Conservation (phyloP, 1,284 basidiomycete species). For the Tremellales sp. region DNA sequence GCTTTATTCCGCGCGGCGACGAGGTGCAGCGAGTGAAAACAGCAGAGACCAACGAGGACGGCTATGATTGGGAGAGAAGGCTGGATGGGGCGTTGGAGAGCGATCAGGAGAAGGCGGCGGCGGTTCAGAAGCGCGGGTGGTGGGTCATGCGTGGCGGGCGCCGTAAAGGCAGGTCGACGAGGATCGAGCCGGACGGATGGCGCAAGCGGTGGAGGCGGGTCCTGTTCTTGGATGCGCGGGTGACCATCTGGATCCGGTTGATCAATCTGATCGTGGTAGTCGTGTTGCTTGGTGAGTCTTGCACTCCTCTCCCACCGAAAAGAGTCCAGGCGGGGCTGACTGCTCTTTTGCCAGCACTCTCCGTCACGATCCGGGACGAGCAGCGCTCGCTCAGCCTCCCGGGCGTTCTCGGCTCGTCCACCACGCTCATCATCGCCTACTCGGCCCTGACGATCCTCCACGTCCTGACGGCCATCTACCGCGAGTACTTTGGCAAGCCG, state of each 20-base stretch:
- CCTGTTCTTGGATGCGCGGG: conserved; percentile 50
- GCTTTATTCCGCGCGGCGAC: conserved; percentile 35
- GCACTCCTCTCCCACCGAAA: neutral
- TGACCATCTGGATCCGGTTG: conserved; percentile 53
- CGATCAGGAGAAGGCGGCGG: too few species aligned
- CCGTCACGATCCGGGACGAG: conserved; percentile 47
- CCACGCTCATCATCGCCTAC: conserved; percentile 53
- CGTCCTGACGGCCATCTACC: conserved; percentile 49
- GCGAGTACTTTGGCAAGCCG: conserved; percentile 56
- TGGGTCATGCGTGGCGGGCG: too few species aligned
- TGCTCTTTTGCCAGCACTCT: conserved; percentile 31
- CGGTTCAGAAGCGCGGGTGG: too few species aligned
- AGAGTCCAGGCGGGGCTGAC: neutral
- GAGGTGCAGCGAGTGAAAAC: too few species aligned
- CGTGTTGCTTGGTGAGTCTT: conserved; percentile 44
- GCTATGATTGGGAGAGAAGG: neutral
- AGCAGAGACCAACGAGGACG: neutral
- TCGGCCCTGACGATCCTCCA: conserved; percentile 53
- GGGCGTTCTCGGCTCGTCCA: conserved; percentile 54
- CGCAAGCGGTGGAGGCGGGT: conserved; percentile 41
- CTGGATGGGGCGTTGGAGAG: neutral
- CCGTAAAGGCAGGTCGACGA: too few species aligned
- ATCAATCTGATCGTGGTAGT: conserved; percentile 52
- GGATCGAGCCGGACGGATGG: conserved; percentile 11
- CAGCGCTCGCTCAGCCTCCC: conserved; percentile 38